These are phyloP conservation scores for Arachis hypogaea DNA, from an alignment of 306 rosid genomes.

Conservation along the genomic window DNA sequence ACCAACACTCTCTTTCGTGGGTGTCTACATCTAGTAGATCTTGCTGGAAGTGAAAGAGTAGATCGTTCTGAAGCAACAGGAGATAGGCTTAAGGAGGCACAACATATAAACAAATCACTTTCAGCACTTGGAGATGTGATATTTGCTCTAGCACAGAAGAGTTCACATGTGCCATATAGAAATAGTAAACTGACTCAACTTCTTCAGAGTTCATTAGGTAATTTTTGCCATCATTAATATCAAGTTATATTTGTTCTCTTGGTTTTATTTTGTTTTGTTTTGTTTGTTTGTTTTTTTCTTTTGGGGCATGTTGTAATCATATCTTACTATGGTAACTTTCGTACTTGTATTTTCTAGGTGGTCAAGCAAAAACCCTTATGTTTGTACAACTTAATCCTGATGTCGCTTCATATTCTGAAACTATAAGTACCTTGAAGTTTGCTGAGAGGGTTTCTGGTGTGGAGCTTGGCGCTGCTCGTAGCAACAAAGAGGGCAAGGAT, in stretches of 20 bases:
- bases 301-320: neutral
- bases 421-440: constrained; percentile 92
- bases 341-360: constrained; percentile 62
- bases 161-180: constrained; percentile 88
- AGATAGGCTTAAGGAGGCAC: constrained; percentile 99
- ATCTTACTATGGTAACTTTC: constrained; percentile 5
- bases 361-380: constrained; percentile 99
- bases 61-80: constrained; percentile 98
- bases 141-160: constrained; percentile 93
- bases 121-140: constrained; percentile 99
- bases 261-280: constrained; percentile 21
- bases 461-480: constrained; percentile 95
- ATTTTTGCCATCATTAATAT: constrained; percentile 32
- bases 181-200: constrained; percentile 99
- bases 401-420: constrained; percentile 83
- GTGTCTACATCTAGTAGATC: constrained; percentile 91
- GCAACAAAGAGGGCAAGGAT: constrained; percentile 97
- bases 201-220: constrained; percentile 97
- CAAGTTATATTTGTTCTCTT: neutral
- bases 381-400: constrained; percentile 98
- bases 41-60: constrained; percentile 98
- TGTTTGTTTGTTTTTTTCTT: constrained; percentile 1
- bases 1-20: constrained; percentile 80
- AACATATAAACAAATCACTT: constrained; percentile 92
- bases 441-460: constrained; percentile 99